Conservation (phyloP, 148 eudicot species). For the Fagopyrum homotropicum region DNA sequence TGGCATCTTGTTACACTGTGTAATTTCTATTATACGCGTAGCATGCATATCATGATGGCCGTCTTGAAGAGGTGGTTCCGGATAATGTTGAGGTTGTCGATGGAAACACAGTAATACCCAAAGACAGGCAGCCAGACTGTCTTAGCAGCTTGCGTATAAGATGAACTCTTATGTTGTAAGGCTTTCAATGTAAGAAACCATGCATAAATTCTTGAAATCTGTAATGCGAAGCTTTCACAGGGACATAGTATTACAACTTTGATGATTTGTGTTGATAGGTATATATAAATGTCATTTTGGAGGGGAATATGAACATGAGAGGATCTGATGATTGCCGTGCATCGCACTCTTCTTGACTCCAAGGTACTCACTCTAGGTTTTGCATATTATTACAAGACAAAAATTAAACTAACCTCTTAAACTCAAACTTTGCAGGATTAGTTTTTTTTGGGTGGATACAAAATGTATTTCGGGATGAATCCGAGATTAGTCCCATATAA, state of each 20-base stretch:
- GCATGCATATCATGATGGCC: slow-evolving; percentile 11
- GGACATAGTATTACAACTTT: too few species aligned
- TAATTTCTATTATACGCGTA: neutral
- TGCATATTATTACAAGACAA: neutral
- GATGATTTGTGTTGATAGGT: neutral
- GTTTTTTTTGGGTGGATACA: neutral
- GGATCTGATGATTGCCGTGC: slow-evolving; percentile 1
- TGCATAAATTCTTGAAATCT: too few species aligned
- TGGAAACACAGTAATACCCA: neutral
- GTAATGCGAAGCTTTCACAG: too few species aligned
- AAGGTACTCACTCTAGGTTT: neutral
- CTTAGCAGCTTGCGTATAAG: slow-evolving; percentile 6
- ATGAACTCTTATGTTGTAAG: neutral
- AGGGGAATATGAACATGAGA: slow-evolving; percentile 1
- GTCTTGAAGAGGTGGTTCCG: slow-evolving; percentile 6
- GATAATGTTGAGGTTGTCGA: neutral
- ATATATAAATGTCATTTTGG: slow-evolving; percentile 7
- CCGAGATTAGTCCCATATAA: neutral
- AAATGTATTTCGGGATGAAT: neutral
- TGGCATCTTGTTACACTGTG: too few species aligned
- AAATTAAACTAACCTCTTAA: too few species aligned
- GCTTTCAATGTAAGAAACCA: slow-evolving; percentile 1
- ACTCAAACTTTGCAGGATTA: neutral
- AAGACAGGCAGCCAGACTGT: neutral
- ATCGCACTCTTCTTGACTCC: neutral